These are phyloP conservation scores for Metschnikowia baotianmanensis DNA, from an alignment of 805 yeast genomes.

Conservation along the genomic window DNA sequence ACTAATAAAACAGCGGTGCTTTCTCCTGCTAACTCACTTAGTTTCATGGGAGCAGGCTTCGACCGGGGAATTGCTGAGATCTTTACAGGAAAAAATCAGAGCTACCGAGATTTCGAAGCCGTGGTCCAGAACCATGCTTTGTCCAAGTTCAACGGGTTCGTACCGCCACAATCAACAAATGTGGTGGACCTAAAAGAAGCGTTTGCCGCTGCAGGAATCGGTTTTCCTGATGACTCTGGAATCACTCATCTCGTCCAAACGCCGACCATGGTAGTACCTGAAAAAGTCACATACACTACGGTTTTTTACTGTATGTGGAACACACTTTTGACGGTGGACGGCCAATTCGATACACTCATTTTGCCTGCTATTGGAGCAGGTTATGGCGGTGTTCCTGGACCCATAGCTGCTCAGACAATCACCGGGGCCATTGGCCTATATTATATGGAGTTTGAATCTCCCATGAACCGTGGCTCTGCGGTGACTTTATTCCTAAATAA, in stretches of 20 bases:
- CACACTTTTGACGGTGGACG: constrained; percentile 11
- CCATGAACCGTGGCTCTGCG: constrained; percentile 19
- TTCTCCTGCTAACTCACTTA: constrained; percentile 26
- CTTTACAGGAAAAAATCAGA: constrained; percentile 4
- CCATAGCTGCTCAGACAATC: constrained; percentile 20
- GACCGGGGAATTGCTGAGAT: constrained; percentile 23
- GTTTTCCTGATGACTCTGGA: constrained; percentile 3
- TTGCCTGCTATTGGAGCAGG: constrained; percentile 32
- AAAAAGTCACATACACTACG: constrained; percentile 8
- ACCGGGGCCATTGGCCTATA: constrained; percentile 21
- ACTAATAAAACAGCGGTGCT: constrained; percentile 15
- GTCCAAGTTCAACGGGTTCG: constrained; percentile 18
- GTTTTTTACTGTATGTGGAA: constrained; percentile 26
- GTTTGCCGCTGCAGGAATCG: neutral
- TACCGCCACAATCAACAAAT: constrained; percentile 18
- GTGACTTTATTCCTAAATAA: constrained; percentile 21
- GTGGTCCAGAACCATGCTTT: constrained; percentile 20
- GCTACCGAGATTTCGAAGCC: constrained; percentile 16
- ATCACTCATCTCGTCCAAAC: constrained; percentile 9
- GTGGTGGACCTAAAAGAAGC: constrained; percentile 14
- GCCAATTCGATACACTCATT: constrained; percentile 15
- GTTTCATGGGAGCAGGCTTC: constrained; percentile 31
- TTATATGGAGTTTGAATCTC: constrained; percentile 11
- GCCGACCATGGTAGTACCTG: constrained; percentile 30
- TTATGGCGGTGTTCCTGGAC: constrained; percentile 21